A percentile compares a stretch with the other conserved stretches of the same genome.
These are phyloP conservation scores for Melanomma pulvis-pyrius DNA, from an alignment of 495 filamentous ascomycete species.

Conservation along the genomic window DNA sequence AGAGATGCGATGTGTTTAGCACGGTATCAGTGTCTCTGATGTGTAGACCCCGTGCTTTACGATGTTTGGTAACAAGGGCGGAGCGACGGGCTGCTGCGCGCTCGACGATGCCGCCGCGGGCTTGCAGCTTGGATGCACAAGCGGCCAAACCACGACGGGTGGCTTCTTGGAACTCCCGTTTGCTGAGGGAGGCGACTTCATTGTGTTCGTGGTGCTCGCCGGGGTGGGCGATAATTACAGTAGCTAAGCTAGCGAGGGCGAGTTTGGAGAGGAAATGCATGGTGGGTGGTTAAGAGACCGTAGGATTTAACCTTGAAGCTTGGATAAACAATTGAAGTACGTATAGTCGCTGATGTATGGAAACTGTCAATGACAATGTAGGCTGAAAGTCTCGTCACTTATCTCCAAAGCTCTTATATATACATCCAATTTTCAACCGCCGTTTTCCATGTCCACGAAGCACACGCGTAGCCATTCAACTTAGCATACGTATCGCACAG, in stretches of 20 bases:
- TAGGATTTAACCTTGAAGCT: not conserved
- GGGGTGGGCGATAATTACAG: not conserved
- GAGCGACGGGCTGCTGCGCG: conserved; percentile 2
- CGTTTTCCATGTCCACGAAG: not conserved
- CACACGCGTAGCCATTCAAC: not conserved
- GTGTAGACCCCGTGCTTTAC: conserved; percentile 1
- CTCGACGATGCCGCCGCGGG: not conserved
- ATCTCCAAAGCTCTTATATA: not conserved
- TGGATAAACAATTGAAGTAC: not conserved
- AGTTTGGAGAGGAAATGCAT: conserved; percentile 9
- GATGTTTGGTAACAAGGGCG: not conserved
- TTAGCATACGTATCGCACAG: not conserved
- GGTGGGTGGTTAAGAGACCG: not conserved
- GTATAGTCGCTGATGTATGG: not conserved
- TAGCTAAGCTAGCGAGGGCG: not conserved
- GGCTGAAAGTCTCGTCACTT: not conserved
- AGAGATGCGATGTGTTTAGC: conserved; percentile 8
- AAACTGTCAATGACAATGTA: not conserved
- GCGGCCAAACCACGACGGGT: not conserved
- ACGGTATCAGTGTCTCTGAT: conserved; percentile 4
- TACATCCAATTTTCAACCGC: not conserved
- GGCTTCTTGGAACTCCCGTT: not conserved
- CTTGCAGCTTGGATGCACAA: conserved; percentile 1
- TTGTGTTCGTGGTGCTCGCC: conserved; percentile 9
- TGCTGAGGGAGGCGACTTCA: not conserved